These are phyloP conservation scores for Zoysia japonica DNA, from an alignment of 176 grass and related monocot genomes.

Conservation along the genomic window DNA sequence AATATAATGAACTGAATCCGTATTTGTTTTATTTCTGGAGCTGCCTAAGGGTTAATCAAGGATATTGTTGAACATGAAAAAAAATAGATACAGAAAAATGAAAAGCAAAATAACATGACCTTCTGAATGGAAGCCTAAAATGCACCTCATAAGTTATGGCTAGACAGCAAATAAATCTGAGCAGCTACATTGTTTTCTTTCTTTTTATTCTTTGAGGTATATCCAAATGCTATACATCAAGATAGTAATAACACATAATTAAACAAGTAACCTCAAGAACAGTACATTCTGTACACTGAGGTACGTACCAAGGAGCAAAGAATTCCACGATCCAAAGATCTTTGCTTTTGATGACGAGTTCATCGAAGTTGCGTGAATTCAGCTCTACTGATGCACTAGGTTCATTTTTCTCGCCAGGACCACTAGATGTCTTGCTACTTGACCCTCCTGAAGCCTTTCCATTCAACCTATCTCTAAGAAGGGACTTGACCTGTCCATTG, in stretches of 20 bases:
- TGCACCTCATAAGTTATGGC: background rate
- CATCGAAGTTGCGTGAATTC: slow-evolving; percentile 87
- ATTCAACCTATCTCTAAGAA: slow-evolving; percentile 82
- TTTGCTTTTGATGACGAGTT: slow-evolving; percentile 86
- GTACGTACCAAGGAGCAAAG: slow-evolving; percentile 94
- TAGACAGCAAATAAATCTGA: background rate
- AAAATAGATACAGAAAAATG: background rate
- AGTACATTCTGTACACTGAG: slow-evolving; percentile 5
- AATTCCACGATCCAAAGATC: slow-evolving; percentile 99
- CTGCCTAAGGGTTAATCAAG: background rate
- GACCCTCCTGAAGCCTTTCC: slow-evolving; percentile 70
- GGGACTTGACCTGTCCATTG: slow-evolving; percentile 70
- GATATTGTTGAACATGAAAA: slow-evolving; percentile 4
- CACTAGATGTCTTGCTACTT: slow-evolving; percentile 70
- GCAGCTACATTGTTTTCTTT: background rate
- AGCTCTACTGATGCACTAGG: slow-evolving; percentile 72
- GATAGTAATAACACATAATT: slow-evolving; percentile 14
- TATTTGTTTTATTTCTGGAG: slow-evolving; percentile 8
- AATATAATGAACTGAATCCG: background rate
- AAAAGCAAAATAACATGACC: background rate
- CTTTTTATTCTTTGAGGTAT: background rate
- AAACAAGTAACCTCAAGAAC: slow-evolving; percentile 20
- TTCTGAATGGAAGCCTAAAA: background rate
- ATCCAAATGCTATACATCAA: background rate
- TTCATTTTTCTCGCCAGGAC: slow-evolving; percentile 84